These are phyloP conservation scores for Sporothrix phasma DNA, from an alignment of 2,329 filamentous ascomycete genomes.

Conservation along the genomic window DNA sequence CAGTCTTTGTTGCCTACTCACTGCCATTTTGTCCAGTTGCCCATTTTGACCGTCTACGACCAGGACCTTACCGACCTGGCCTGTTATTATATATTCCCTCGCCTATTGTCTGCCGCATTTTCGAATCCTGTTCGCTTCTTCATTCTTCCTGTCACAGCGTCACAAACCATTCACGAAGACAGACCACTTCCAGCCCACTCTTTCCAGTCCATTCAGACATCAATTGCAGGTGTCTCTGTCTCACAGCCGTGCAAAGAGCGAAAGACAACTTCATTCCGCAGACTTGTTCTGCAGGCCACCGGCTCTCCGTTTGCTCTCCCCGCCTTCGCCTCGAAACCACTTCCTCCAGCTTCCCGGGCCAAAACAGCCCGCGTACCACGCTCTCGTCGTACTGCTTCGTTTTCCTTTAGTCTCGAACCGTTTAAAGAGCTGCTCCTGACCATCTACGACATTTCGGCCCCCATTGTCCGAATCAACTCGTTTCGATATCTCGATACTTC, in stretches of 20 bases:
- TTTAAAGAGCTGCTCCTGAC: not conserved
- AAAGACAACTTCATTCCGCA: not conserved
- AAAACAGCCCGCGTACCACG: not conserved
- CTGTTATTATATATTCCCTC: conserved; percentile 1
- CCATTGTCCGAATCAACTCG: not conserved
- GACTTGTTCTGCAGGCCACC: conserved; percentile 13
- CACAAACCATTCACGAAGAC: not conserved
- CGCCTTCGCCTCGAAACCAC: not conserved
- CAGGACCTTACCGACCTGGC: no score
- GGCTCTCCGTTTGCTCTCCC: not conserved
- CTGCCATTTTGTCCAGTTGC: not conserved
- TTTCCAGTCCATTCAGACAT: not conserved
- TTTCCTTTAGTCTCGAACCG: not conserved
- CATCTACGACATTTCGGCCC: not conserved
- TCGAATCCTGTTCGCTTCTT: not conserved
- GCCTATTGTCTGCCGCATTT: not conserved
- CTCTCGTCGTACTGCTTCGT: not conserved
- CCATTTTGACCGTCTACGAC: no score
- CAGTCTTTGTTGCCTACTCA: not conserved
- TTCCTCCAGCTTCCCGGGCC: not conserved
- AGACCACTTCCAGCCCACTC: not conserved
- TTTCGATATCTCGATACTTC: no score
- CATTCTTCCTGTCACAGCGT: not conserved
- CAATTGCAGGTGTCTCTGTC: not conserved
- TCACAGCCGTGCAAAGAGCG: not conserved